Percentiles rank a stretch among this genome's conserved stretches.
These are phyloP conservation scores for Xylaria palmicola DNA, from an alignment of 495 filamentous ascomycete genomes.

Conservation along the genomic window DNA sequence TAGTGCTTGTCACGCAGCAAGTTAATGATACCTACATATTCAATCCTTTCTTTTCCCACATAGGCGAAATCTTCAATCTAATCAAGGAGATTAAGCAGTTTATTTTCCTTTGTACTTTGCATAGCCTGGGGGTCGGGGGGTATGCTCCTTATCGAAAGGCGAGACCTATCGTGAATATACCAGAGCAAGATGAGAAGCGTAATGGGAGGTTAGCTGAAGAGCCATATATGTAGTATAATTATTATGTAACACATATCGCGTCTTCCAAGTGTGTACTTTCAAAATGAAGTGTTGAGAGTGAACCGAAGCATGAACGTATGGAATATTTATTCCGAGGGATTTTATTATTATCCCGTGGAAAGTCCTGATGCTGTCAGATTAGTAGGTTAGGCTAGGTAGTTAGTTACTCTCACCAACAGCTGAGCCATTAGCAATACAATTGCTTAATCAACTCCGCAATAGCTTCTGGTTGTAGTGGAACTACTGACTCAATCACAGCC, in stretches of 20 bases:
- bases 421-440: too few species aligned
- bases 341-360: too few species aligned
- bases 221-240: conserved; percentile 12
- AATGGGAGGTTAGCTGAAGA: not conserved
- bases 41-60: not conserved
- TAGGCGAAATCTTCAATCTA: not conserved
- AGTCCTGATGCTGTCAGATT: too few species aligned
- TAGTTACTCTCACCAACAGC: too few species aligned
- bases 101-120: conserved; percentile 19
- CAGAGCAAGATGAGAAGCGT: not conserved
- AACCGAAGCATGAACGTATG: not conserved
- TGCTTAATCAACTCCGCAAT: too few species aligned
- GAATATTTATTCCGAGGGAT: not conserved
- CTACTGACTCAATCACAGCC: not conserved
- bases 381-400: too few species aligned
- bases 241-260: not conserved
- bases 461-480: not conserved
- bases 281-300: too few species aligned
- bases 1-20: conserved; percentile 14
- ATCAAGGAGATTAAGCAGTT: not conserved
- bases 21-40: conserved; percentile 24
- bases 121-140: not conserved
- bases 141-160: conserved; percentile 4
- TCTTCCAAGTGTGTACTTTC: not conserved
- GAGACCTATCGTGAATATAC: conserved; percentile 4